Conservation (phyloP, 371 early-diverging fungal species). For the Circinella minor region DNA sequence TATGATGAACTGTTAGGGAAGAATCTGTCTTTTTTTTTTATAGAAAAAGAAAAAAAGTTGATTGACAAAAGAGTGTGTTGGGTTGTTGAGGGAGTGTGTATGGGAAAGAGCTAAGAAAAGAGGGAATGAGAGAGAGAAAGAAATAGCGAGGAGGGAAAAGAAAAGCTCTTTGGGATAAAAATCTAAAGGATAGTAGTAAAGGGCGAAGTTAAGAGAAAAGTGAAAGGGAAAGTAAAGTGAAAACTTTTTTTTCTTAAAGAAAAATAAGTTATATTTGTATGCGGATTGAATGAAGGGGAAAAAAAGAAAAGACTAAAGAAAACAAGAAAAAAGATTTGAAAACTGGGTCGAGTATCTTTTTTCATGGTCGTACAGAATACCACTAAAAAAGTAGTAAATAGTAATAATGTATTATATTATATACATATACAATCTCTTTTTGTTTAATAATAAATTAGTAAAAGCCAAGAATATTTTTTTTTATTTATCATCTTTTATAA, state of each 20-base stretch:
- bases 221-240: background rate
- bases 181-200: background rate
- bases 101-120: conserved; percentile 2
- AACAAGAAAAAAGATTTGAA: no score
- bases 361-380: background rate
- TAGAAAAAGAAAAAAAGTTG: background rate
- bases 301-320: no score
- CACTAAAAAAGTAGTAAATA: no score
- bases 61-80: conserved; percentile 1
- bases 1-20: no score
- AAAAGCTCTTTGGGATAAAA: background rate
- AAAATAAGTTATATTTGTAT: no score
- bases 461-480: no score
- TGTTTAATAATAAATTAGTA: no score
- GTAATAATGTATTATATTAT: no score
- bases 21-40: background rate
- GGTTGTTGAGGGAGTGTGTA: conserved; percentile 6
- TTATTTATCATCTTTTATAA: no score
- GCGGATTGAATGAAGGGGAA: no score
- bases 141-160: conserved; percentile 2
- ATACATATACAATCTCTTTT: no score
- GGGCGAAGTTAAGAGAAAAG: background rate
- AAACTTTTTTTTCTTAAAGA: no score
- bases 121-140: conserved; percentile 3
- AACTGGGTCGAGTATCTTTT: background rate